Percentiles rank a stretch among this genome's conserved stretches.
phyloP scores from a whole-genome alignment of 2,329 filamentous ascomycete species.

The Acarospora socialis region DNA sequence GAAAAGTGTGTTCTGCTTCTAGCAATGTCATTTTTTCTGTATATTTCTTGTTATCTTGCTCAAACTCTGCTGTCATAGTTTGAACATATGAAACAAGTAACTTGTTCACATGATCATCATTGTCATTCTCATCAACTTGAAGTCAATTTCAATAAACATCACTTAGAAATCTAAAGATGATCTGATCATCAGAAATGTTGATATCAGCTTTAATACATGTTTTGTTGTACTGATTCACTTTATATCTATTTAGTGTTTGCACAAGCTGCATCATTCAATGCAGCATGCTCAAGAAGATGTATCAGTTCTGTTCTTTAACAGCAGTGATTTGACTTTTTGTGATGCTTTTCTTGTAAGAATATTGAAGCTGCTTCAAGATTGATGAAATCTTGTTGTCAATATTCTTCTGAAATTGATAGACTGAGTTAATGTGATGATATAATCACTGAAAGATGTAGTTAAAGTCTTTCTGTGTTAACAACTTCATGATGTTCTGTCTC shows the following conservation, averaged over 20 bases:
- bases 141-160: conserved; percentile 89
- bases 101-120: conserved; percentile 71
- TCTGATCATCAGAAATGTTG: conserved; percentile 77
- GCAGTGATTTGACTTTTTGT: conserved; percentile 92
- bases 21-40: conserved; percentile 69
- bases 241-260: conserved; percentile 80
- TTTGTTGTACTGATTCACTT: conserved; percentile 67
- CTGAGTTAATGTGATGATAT: conserved; percentile 89
- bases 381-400: conserved; percentile 92
- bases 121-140: conserved; percentile 78
- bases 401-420: conserved; percentile 81
- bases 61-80: conserved; percentile 77
- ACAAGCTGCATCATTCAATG: conserved; percentile 99
- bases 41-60: conserved; percentile 71
- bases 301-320: conserved; percentile 94
- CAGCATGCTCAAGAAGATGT: conserved; percentile 78
- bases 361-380: conserved; percentile 81
- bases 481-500: conserved; percentile 81
- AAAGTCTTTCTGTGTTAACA: conserved; percentile 96
- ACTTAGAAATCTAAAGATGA: conserved; percentile 86
- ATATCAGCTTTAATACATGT: conserved; percentile 77
- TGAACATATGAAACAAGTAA: conserved; percentile 73
- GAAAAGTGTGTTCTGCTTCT: conserved; percentile 77
- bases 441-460: conserved; percentile 97
- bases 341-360: conserved; percentile 89